phyloP scores from a whole-genome alignment of 75 land plant genomes.

The Selaginella moellendorffii region DNA sequence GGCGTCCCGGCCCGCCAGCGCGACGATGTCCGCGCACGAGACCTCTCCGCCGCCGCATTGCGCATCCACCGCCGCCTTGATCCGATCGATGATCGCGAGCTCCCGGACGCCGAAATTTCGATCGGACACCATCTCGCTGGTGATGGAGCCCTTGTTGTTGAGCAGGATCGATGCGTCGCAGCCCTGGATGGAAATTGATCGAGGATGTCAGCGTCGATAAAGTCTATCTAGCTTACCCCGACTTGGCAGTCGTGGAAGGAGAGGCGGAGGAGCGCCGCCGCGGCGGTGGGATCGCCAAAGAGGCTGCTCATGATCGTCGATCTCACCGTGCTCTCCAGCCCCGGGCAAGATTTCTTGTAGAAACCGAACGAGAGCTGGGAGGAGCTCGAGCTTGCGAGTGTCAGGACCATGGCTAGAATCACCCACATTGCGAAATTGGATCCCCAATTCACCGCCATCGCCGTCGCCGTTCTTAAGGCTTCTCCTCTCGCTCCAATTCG shows the following conservation, averaged over 20 bases:
- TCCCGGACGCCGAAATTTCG: conserved; percentile 11
- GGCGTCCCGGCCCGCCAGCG: background rate
- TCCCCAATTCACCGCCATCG: too few relatives aligned
- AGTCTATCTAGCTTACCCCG: conserved; percentile 23
- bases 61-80: conserved; percentile 9
- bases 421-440: too few relatives aligned
- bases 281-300: conserved; percentile 34
- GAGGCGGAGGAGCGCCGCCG: conserved; percentile 62
- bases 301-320: conserved; percentile 25
- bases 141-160: conserved; percentile 1
- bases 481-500: background rate
- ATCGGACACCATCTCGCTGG: conserved; percentile 19
- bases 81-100: conserved; percentile 11
- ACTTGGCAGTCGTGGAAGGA: conserved; percentile 82
- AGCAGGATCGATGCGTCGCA: conserved; percentile 53
- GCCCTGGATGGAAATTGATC: conserved; percentile 15
- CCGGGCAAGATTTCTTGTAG: background rate
- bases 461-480: too few relatives aligned
- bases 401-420: too few relatives aligned
- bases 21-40: conserved; percentile 16
- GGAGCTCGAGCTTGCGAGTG: background rate
- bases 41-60: conserved; percentile 13
- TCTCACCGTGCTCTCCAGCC: conserved; percentile 31
- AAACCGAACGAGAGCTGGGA: background rate
- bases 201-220: background rate